Evolutionary conservation across 2,329 filamentous ascomycete species (phyloP), one percentile per base, ranked within the genome.

Genomic region (Bipolaris victoriae): DNA sequence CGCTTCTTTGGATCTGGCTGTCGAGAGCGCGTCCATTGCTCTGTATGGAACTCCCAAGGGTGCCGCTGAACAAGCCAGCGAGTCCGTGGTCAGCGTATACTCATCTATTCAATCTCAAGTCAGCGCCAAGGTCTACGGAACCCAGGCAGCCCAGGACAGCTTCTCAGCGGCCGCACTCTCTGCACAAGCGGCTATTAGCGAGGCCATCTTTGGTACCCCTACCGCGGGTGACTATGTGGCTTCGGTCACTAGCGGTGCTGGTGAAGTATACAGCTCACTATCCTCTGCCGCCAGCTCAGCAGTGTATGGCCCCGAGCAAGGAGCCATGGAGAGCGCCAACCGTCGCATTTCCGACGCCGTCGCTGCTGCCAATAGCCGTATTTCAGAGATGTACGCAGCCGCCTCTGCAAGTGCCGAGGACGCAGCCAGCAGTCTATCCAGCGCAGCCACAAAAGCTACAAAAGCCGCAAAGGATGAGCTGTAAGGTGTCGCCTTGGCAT

Each of bases 11-110:
- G 81, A 86, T 49, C 77, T 82, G 20, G 85, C 83, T n/a, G 82
- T 88, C 7, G 81, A 84, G 44, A 85, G 84, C 41, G 86, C 84
- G 1, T 86, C 82, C 44, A 72, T 80, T 10, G 84, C 85, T 44
- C 72, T 86, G 16, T 87, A 88, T 63, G 86, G 85, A 40, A 82
- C 82, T 1, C 74, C 77, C 18, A 85, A 84, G 68, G 82, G 84
- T 26, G 75, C 76, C 2, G 77, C 79, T 26, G 85, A 87, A 65
- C 76, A 84, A 67, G 84, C 82, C 2, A 83, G 81, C 18, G 81
- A 81, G 22, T 82, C 81, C 13, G 82, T 82, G 2, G 80, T 81
- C 3, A 82, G 81, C 49, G 82, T 80, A 3, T 85, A 84, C 66
- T 79, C 78, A 15, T 81, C 81, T 2, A 80, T 79, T 4, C 78